Conservation (phyloP, 106 monocot genomes). For the Alisma plantagoaquatica region DNA sequence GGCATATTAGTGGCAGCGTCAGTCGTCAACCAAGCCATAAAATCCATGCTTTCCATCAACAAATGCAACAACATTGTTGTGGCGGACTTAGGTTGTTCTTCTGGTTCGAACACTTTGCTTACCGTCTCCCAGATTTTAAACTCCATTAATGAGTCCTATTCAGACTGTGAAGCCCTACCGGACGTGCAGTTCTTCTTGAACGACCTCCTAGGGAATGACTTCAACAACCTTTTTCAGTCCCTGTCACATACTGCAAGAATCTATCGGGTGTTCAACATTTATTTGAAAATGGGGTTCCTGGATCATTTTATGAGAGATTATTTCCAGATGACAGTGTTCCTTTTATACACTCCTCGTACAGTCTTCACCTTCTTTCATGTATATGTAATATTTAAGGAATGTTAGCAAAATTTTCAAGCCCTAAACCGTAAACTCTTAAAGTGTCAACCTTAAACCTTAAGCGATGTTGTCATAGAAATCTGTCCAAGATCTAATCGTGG, state of each 20-base stretch:
- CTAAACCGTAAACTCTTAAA: no score
- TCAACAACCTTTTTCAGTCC: slow-evolving; percentile 19
- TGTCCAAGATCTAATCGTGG: no score
- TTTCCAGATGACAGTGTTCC: slow-evolving; percentile 28
- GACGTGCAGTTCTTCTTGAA: slow-evolving; percentile 35
- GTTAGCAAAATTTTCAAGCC: no score
- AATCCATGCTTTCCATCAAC: no score
- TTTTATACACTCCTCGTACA: slow-evolving; percentile 40
- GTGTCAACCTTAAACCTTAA: no score
- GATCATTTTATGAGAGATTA: slow-evolving; percentile 49
- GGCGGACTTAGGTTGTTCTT: no score
- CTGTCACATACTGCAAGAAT: background rate
- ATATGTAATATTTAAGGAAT: slow-evolving; percentile 9
- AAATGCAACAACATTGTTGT: no score
- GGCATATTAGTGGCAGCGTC: no score
- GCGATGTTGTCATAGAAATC: no score
- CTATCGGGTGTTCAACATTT: background rate
- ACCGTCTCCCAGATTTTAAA: slow-evolving; percentile 18
- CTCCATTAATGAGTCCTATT: slow-evolving; percentile 1
- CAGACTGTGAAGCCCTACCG: background rate
- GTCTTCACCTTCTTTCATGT: slow-evolving; percentile 44
- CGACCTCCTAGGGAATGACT: slow-evolving; percentile 41
- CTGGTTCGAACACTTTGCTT: slow-evolving; percentile 37
- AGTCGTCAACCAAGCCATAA: no score
- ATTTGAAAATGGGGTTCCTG: slow-evolving; percentile 32